Base-by-base conservation (phyloP, 257 asterid genomes). In the Rhazya stricta region DNA sequence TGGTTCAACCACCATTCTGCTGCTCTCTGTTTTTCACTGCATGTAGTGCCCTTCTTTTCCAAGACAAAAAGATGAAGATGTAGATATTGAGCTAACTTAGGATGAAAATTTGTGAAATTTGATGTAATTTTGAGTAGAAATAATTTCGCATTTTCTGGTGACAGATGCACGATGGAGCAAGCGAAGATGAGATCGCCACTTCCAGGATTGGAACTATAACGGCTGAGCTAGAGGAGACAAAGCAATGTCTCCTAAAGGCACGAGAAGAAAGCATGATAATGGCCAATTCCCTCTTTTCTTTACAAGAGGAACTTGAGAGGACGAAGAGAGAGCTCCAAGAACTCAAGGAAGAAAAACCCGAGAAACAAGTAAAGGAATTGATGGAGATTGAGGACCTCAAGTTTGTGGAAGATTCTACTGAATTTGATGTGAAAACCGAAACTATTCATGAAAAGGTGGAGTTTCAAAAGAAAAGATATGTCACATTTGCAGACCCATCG, bases 401-500 rank as follows among this genome's bases (percentile, higher is more conserved):
- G 48, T 91, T 80, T 46, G 73, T 76, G 5, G 90, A 89, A 51
- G 84, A 78, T 58, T 57, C 84, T 11, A 27, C 76, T 30, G 79
- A 76, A 32, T 63, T 65, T 72, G 81, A 79, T 50, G 77, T 78
- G 60, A 76, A 81, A 60, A 72, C 23, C 27, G 76, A 53, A 75
- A 79, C 78, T 3, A 27, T 34, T 21, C 30, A 34, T 50, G 19
- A 56, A 16, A 39, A 48, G 2, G 16, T 67, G 13, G 92, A 88
- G 61, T 81, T 86, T 62, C 89, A 89, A 4, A 89, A 83, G 88
- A 89, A 87, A 82, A 91, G 87, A 75, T 91, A 85, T 25, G 95
- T 91, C 4, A 87, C 87, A 3, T 91, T 91, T 60, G 90, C 91
- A 5, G 88, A 85, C 51, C 87, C 85, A 3, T 83, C 89, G 5